phyloP scores from a whole-genome alignment of 2,329 filamentous ascomycete species.

The Trichoderma breve region DNA sequence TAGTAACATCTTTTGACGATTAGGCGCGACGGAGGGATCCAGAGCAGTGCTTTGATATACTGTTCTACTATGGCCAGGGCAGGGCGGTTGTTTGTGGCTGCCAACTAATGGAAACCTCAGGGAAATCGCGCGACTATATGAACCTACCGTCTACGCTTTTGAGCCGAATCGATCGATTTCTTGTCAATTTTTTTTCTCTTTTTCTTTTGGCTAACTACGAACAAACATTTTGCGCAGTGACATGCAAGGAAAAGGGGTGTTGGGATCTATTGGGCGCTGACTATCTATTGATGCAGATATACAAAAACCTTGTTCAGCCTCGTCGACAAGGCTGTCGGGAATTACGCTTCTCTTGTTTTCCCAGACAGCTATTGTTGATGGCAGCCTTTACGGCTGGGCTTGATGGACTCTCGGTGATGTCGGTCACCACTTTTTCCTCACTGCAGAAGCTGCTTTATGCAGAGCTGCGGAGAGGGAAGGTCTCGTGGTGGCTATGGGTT shows the following conservation, averaged over 20 bases:
- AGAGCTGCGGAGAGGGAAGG: slow-evolving; percentile 49
- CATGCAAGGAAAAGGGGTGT: slow-evolving; percentile 7
- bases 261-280: neutral
- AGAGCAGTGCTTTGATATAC: neutral
- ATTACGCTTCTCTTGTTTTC: neutral
- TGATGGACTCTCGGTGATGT: slow-evolving; percentile 17
- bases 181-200: neutral
- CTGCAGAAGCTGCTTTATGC: slow-evolving; percentile 46
- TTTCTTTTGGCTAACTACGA: slow-evolving; percentile 2
- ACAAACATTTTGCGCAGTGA: slow-evolving; percentile 28
- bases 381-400: slow-evolving; percentile 1
- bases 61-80: neutral
- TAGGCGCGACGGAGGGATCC: neutral
- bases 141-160: slow-evolving; percentile 18
- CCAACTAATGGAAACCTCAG: slow-evolving; percentile 12
- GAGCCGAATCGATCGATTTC: neutral
- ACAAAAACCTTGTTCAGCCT: neutral
- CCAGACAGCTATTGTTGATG: neutral
- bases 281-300: neutral
- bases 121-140: slow-evolving; percentile 3
- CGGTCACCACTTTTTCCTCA: slow-evolving; percentile 48
- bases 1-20: slow-evolving; percentile 27
- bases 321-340: neutral
- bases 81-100: neutral
- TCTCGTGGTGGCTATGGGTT: neutral